Percentiles rank a stretch among this genome's conserved stretches.
Conservation (phyloP, 768 basidiomycete genomes). For the Cantharellus anzutake region DNA sequence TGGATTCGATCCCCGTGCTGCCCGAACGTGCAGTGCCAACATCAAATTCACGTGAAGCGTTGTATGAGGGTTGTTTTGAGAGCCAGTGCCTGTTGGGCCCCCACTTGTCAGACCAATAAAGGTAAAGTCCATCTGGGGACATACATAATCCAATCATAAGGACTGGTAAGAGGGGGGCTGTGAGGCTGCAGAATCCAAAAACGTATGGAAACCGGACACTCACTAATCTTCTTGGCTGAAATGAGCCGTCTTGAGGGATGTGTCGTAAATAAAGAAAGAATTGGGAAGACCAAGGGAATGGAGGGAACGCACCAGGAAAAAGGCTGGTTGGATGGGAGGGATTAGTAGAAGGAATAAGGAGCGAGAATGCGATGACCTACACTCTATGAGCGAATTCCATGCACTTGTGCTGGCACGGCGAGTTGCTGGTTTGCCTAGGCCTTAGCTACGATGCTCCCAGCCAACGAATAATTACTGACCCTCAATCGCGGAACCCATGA, state of each 20-base stretch:
- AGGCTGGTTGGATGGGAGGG: background rate
- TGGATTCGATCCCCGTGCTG: slow-evolving; percentile 35
- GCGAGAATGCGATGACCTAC: slow-evolving; percentile 23
- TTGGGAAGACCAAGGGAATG: background rate
- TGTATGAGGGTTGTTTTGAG: slow-evolving; percentile 85
- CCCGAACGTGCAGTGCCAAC: slow-evolving; percentile 58
- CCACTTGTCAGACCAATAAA: slow-evolving; percentile 15
- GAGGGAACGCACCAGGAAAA: background rate
- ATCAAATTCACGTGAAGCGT: slow-evolving; percentile 73
- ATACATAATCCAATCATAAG: slow-evolving; percentile 10
- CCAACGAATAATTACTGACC: slow-evolving; percentile 13
- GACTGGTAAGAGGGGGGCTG: slow-evolving; percentile 3
- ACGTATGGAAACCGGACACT: slow-evolving; percentile 4
- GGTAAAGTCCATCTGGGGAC: slow-evolving; percentile 28
- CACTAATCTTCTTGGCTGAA: slow-evolving; percentile 58
- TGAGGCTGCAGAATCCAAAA: background rate
- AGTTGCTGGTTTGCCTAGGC: background rate
- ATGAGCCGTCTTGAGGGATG: slow-evolving; percentile 51
- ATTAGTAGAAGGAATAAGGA: background rate
- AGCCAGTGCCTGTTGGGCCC: slow-evolving; percentile 47
- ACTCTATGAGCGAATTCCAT: slow-evolving; percentile 82
- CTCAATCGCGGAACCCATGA: slow-evolving; percentile 78
- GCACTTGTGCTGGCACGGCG: slow-evolving; percentile 26
- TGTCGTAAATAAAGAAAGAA: slow-evolving; percentile 26
- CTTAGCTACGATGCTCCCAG: background rate